Conservation (phyloP, 805 yeast genomes). For the Metschnikowia lochheadii region DNA sequence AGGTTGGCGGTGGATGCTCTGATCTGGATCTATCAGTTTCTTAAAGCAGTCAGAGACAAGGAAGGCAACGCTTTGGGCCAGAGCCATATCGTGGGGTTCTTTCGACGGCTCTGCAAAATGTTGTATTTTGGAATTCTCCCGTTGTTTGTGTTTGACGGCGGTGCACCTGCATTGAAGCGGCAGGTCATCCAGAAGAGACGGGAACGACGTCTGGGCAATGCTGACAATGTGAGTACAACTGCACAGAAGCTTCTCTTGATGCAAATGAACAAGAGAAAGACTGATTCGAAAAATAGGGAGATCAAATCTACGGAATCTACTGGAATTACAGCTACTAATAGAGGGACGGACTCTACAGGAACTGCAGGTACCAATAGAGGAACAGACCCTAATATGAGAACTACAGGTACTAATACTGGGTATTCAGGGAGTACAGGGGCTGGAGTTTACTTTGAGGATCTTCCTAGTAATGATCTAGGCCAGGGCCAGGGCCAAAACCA, state of each 20-base stretch:
- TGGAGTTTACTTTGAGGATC: conserved; percentile 23
- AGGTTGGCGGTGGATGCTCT: conserved; percentile 95
- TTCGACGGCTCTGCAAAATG: conserved; percentile 86
- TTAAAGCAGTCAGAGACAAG: conserved; percentile 87
- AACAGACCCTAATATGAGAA: conserved; percentile 24
- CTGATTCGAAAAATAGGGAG: no score
- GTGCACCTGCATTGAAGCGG: conserved; percentile 79
- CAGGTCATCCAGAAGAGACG: conserved; percentile 72
- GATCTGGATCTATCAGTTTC: conserved; percentile 95
- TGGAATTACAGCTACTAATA: no score
- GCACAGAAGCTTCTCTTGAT: conserved; percentile 79
- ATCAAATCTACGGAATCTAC: no score
- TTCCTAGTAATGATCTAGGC: conserved; percentile 15
- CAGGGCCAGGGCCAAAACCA: no score
- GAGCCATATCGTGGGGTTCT: conserved; percentile 93
- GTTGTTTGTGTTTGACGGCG: conserved; percentile 93
- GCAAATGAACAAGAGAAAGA: conserved; percentile 51
- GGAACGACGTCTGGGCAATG: conserved; percentile 69
- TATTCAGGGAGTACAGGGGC: no score
- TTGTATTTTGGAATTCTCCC: conserved; percentile 84
- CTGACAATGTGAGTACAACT: conserved; percentile 64
- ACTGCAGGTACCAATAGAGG: background rate
- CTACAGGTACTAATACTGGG: background rate
- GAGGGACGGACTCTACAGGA: background rate
- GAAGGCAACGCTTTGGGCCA: conserved; percentile 74